phyloP scores from a whole-genome alignment of 352 stramenopile species.

The Phytophthora foliorum region DNA sequence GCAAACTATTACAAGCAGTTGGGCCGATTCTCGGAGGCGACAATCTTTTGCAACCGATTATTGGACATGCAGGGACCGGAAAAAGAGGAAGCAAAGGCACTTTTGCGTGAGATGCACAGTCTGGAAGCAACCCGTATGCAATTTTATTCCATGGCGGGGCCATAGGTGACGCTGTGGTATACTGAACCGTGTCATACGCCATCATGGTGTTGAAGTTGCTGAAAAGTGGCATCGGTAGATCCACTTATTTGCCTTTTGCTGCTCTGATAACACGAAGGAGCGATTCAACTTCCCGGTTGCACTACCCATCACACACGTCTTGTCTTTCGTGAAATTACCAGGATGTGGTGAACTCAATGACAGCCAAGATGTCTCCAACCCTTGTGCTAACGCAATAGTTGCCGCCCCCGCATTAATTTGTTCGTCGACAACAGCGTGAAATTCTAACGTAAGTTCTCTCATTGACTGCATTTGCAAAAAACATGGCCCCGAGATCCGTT shows the following conservation, averaged over 20 bases:
- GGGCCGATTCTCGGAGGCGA: constrained; percentile 59
- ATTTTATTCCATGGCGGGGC: constrained; percentile 3
- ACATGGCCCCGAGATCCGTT: constrained; percentile 10
- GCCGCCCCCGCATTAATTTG: constrained; percentile 3
- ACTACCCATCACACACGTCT: constrained; percentile 4
- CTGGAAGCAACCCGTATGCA: constrained; percentile 51
- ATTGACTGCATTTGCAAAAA: constrained; percentile 34
- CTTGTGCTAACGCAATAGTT: constrained; percentile 17
- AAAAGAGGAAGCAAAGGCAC: constrained; percentile 85
- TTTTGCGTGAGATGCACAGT: constrained; percentile 83
- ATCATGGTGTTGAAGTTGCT: constrained; percentile 16
- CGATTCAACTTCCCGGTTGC: constrained; percentile 12
- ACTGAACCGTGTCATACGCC: background rate
- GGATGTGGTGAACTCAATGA: constrained; percentile 7
- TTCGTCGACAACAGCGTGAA: constrained; percentile 23
- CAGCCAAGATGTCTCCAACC: constrained; percentile 37
- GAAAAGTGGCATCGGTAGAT: constrained; percentile 39
- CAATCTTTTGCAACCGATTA: constrained; percentile 81
- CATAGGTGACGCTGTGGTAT: constrained; percentile 3
- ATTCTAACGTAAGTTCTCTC: constrained; percentile 34
- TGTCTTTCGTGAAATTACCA: constrained; percentile 2
- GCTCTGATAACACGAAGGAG: constrained; percentile 33
- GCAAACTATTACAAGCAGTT: constrained; percentile 87
- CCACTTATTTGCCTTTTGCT: constrained; percentile 26
- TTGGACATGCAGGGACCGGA: constrained; percentile 82